Evolutionary conservation across 2,329 filamentous ascomycete genomes (phyloP), one percentile per base, ranked within the genome.

Genomic region (Paramyrothecium sp.): DNA sequence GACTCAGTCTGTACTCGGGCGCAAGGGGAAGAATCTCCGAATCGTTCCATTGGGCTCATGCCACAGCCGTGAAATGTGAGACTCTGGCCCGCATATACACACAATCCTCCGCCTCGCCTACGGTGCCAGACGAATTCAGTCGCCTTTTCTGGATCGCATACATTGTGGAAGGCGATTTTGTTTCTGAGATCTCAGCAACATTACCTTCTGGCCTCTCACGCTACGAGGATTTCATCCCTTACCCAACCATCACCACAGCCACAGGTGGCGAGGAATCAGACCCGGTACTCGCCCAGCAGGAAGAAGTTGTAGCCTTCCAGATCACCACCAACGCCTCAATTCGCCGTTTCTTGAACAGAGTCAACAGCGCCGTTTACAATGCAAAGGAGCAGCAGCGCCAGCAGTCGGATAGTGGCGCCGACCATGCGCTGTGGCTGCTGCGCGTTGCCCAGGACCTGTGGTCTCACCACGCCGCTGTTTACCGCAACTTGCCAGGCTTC

Each of bases 301-400:
- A 71, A 49, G 67, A 70, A 21, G 56, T 71, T 1, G 63, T 69
- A 0, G 68, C 66, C 0, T 71, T 71, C 13, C 69, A 71, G 3
- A 67, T 71, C 20, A 69, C 63, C 16, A 71, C 68, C 2, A 71
- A 69, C 49, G 66, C 69, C 1, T 65, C 69, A 1, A 71, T 71
- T 13, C 58, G 69, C 3, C 63, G 69, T 0, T 69, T 71, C 30
- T 50, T 71, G 0, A 71, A 71, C 5, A 63, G 68, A 1, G 66
- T 69, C 3, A 68, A 70, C 23, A 69, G 66, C 7, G 62, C 68
- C 1, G 61, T 70, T 1, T 71, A 71, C 48, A 64, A 69, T 22
- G 63, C 60, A 5, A 68, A 65, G 10, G 69, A 71, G 16, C 56
- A 64, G 4, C 63, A 60, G 5, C 55, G 65, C 2, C 61, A 62